Conservation (phyloP, 2,329 filamentous ascomycete species). For the Hymenoscyphus albidus region DNA sequence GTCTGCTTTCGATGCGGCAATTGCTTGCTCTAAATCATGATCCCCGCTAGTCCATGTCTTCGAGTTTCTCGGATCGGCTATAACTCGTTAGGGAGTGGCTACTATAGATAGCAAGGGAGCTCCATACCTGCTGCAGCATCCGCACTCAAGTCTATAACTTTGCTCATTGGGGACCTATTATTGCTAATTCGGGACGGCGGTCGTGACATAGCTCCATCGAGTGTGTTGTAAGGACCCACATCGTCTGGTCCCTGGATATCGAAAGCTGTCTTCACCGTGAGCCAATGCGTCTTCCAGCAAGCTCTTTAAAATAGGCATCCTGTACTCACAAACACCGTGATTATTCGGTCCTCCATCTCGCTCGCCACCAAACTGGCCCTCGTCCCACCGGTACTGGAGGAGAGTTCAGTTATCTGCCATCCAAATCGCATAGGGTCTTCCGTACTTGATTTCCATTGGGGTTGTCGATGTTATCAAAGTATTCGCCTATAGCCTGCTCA, state of each 20-base stretch:
- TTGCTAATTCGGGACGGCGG: slow-evolving; percentile 57
- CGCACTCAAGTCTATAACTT: slow-evolving; percentile 46
- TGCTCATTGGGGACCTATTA: slow-evolving; percentile 54
- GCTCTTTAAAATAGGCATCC: neutral
- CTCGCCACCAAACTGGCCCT: slow-evolving; percentile 49
- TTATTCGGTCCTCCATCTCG: slow-evolving; percentile 48
- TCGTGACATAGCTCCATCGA: slow-evolving; percentile 43
- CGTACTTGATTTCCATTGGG: slow-evolving; percentile 36
- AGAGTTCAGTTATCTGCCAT: neutral
- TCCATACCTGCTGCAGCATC: slow-evolving; percentile 42
- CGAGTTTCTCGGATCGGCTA: slow-evolving; percentile 38
- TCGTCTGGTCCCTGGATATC: slow-evolving; percentile 52
- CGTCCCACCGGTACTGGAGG: slow-evolving; percentile 52
- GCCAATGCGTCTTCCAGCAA: neutral
- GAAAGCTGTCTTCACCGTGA: slow-evolving; percentile 42
- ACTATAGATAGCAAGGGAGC: neutral
- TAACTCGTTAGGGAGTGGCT: neutral
- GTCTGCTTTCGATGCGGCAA: slow-evolving; percentile 53
- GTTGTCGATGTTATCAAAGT: slow-evolving; percentile 39
- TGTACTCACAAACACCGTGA: slow-evolving; percentile 43
- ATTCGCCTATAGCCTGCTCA: slow-evolving; percentile 49
- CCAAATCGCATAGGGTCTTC: no score
- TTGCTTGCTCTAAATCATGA: slow-evolving; percentile 52
- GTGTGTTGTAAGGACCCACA: slow-evolving; percentile 40
- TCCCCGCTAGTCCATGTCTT: slow-evolving; percentile 38